phyloP scores from a whole-genome alignment of 805 yeast species.

The Saccharomycopsis babjevae region DNA sequence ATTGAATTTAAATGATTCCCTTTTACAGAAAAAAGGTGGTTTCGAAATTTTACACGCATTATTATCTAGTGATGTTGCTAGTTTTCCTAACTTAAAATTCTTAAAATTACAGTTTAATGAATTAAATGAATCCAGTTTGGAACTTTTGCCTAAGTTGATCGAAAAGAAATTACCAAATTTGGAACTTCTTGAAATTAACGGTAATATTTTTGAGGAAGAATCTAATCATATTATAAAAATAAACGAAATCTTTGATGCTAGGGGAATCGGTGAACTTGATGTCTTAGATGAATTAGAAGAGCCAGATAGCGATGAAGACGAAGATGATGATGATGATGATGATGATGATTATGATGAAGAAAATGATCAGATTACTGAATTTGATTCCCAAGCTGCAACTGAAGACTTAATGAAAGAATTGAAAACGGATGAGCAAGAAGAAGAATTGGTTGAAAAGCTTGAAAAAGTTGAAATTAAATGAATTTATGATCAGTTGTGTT shows the following conservation, averaged over 20 bases:
- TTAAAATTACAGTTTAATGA: constrained; percentile 86
- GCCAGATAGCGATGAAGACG: constrained; percentile 49
- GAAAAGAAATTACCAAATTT: constrained; percentile 47
- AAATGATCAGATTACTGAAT: constrained; percentile 37
- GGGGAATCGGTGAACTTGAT: constrained; percentile 77
- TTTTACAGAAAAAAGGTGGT: constrained; percentile 74
- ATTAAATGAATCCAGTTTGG: constrained; percentile 56
- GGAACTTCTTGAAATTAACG: constrained; percentile 72
- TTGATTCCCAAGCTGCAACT: constrained; percentile 34
- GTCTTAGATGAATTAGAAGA: constrained; percentile 95
- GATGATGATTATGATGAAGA: constrained; percentile 30
- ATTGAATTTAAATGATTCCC: constrained; percentile 80
- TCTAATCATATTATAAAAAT: constrained; percentile 56
- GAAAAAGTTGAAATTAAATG: constrained; percentile 39
- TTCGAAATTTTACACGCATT: constrained; percentile 41
- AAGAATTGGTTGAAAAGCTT: constrained; percentile 46
- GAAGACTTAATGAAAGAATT: constrained; percentile 32
- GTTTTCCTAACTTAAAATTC: constrained; percentile 33
- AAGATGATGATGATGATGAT: constrained; percentile 33
- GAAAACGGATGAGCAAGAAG: constrained; percentile 32
- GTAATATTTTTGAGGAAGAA: constrained; percentile 89
- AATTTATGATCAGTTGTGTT: background rate
- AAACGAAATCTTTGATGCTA: constrained; percentile 49
- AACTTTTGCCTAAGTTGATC: constrained; percentile 45
- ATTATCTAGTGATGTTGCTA: constrained; percentile 29